Conservation (phyloP, 495 filamentous ascomycete species). For the Staphylotrichum tortipilum region DNA sequence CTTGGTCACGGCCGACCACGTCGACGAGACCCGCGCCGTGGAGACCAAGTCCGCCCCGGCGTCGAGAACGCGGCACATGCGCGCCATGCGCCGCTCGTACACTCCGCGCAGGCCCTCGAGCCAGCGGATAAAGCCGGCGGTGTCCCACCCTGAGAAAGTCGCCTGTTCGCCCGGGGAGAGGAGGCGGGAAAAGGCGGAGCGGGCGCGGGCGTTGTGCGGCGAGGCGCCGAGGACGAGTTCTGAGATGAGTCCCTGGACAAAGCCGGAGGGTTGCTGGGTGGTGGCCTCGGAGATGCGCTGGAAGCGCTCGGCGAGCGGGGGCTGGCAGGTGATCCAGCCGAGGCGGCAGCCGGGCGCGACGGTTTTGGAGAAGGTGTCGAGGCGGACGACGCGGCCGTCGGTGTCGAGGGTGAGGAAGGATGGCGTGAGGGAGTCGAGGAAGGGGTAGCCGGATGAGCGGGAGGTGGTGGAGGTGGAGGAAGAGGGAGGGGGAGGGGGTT, state of each 20-base stretch:
- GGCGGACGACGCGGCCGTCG: slow-evolving; percentile 76
- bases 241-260: slow-evolving; percentile 74
- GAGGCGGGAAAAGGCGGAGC: slow-evolving; percentile 17
- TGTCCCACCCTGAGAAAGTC: slow-evolving; percentile 56
- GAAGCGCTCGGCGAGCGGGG: slow-evolving; percentile 63
- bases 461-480: slow-evolving; percentile 8
- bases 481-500: slow-evolving; percentile 7
- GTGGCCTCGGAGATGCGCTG: slow-evolving; percentile 58
- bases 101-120: slow-evolving; percentile 67
- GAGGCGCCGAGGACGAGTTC: slow-evolving; percentile 62
- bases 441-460: slow-evolving; percentile 62
- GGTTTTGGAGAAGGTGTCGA: slow-evolving; percentile 81
- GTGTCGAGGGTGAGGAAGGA: slow-evolving; percentile 63
- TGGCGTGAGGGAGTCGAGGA: slow-evolving; percentile 77
- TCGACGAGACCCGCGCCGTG: slow-evolving; percentile 20
- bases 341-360: slow-evolving; percentile 70
- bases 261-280: slow-evolving; percentile 79
- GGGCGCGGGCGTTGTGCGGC: slow-evolving; percentile 23
- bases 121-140: slow-evolving; percentile 84
- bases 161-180: slow-evolving; percentile 19
- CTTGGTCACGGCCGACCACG: slow-evolving; percentile 44
- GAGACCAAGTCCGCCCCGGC: slow-evolving; percentile 52
- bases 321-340: slow-evolving; percentile 80
- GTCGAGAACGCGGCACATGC: slow-evolving; percentile 64
- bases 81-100: slow-evolving; percentile 75